Conservation (phyloP, 208 protist species). For the Crithidia thermophila region DNA sequence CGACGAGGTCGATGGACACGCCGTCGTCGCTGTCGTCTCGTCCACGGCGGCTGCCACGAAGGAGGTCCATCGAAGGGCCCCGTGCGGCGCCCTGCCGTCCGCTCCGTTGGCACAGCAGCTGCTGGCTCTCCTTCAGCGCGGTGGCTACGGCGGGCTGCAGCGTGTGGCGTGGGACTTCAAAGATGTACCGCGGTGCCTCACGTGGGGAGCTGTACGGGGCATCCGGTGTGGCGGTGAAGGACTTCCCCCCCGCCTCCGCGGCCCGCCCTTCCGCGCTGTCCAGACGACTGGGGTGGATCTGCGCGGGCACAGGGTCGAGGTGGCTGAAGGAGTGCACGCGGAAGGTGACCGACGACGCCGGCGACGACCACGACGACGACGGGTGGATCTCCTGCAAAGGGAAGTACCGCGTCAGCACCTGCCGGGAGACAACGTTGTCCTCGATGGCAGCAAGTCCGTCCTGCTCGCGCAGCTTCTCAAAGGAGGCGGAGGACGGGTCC, state of each 20-base stretch:
- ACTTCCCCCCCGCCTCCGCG: neutral
- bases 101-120: neutral
- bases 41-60: neutral
- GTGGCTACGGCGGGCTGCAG: conserved; percentile 38
- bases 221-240: conserved; percentile 31
- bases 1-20: conserved; percentile 44
- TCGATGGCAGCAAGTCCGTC: conserved; percentile 16
- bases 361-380: neutral
- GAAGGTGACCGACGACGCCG: conserved; percentile 37
- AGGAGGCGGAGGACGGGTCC: conserved; percentile 35
- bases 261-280: conserved; percentile 13
- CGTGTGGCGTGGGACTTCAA: conserved; percentile 64
- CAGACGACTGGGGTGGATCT: conserved; percentile 21
- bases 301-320: conserved; percentile 68
- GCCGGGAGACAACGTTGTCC: conserved; percentile 30
- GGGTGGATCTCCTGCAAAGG: conserved; percentile 56
- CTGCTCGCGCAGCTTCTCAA: conserved; percentile 44
- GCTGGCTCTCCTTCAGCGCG: conserved; percentile 46
- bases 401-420: conserved; percentile 55
- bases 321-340: conserved; percentile 65
- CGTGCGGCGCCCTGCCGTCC: neutral
- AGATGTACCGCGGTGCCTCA: conserved; percentile 54
- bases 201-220: conserved; percentile 17
- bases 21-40: neutral
- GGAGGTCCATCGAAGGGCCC: neutral